Conservation (phyloP, 1,284 basidiomycete species). For the Phellinidium pouzarii region DNA sequence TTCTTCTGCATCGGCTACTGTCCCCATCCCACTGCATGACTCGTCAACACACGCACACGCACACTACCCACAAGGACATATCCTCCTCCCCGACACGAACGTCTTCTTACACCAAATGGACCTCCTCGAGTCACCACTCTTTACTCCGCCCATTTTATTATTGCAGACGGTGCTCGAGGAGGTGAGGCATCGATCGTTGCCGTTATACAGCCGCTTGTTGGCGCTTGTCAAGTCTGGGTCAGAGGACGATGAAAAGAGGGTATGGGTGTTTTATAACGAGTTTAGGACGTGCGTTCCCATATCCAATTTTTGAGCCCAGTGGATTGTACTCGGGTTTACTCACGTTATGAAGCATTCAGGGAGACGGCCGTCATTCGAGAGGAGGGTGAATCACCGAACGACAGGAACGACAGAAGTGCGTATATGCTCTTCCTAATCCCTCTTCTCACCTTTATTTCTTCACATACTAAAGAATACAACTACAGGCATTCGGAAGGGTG, state of each 20-base stretch:
- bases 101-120: conserved; percentile 97
- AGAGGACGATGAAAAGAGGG: conserved; percentile 71
- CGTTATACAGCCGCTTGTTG: conserved; percentile 88
- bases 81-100: conserved; percentile 92
- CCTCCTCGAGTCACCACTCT: conserved; percentile 71
- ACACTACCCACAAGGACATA: conserved; percentile 63
- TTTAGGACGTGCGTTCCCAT: conserved; percentile 58
- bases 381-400: conserved; percentile 79
- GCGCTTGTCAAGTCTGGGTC: too few relatives aligned
- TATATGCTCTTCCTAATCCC: background rate
- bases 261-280: conserved; percentile 92
- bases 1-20: too few relatives aligned
- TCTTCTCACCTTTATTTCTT: background rate
- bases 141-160: conserved; percentile 77
- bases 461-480: conserved; percentile 6
- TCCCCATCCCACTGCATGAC: too few relatives aligned
- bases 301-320: conserved; percentile 5
- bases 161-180: conserved; percentile 96
- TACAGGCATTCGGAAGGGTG: conserved; percentile 76
- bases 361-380: conserved; percentile 73
- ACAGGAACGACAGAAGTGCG: conserved; percentile 86
- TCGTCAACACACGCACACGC: too few relatives aligned
- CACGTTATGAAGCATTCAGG: conserved; percentile 31
- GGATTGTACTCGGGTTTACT: background rate
- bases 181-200: conserved; percentile 90